phyloP scores from a whole-genome alignment of 345 rosid genomes.

The Bruguiera gymnorhiza region DNA sequence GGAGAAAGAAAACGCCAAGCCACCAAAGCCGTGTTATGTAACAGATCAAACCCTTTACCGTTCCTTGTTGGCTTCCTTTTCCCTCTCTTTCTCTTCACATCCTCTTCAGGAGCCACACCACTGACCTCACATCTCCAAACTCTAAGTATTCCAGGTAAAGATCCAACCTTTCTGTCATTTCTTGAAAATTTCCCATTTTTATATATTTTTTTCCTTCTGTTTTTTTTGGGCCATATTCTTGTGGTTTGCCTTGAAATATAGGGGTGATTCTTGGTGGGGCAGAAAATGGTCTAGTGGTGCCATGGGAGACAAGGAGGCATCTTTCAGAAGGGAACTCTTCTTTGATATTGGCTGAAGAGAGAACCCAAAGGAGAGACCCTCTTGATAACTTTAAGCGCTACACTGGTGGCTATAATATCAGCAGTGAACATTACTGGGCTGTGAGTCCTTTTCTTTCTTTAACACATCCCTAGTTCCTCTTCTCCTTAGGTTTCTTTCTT shows the following conservation, averaged over 20 bases:
- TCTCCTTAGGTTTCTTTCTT: neutral
- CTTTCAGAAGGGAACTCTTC: constrained; percentile 41
- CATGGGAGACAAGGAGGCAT: constrained; percentile 52
- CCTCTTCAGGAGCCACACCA: constrained; percentile 5
- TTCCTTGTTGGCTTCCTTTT: constrained; percentile 13
- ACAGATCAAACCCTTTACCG: neutral
- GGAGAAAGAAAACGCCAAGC: neutral
- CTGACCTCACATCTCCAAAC: neutral
- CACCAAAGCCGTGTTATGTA: neutral
- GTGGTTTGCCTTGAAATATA: neutral
- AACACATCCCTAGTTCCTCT: neutral
- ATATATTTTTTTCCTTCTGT: neutral
- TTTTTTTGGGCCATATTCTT: too few relatives aligned
- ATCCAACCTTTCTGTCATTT: neutral
- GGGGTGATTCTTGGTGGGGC: constrained; percentile 14
- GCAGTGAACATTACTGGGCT: constrained; percentile 74
- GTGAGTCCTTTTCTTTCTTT: constrained; percentile 46
- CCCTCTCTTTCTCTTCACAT: constrained; percentile 1
- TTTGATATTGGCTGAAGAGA: constrained; percentile 19
- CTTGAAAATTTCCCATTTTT: neutral
- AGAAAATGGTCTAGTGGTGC: constrained; percentile 22
- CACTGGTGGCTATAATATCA: constrained; percentile 90
- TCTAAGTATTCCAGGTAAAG: constrained; percentile 13
- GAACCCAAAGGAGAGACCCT: constrained; percentile 48
- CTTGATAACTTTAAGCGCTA: constrained; percentile 46